These are phyloP conservation scores for Crepidotus variabilis DNA, from an alignment of 768 basidiomycete genomes.

Conservation along the genomic window DNA sequence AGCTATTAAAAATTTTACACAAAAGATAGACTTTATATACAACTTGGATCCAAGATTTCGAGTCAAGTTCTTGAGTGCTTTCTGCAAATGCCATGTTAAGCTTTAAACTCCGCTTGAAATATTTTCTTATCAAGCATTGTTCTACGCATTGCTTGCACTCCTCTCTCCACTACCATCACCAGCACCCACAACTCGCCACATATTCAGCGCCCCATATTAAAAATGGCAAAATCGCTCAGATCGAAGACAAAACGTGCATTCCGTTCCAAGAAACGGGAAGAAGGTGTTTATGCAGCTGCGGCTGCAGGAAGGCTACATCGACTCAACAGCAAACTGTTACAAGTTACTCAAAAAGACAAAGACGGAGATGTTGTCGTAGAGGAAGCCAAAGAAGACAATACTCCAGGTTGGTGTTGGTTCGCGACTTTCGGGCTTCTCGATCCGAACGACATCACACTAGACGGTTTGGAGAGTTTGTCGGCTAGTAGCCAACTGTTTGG, in stretches of 20 bases:
- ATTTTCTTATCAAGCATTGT: conserved; percentile 3
- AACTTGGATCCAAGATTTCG: neutral
- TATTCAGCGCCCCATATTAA: neutral
- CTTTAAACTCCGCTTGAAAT: conserved; percentile 12
- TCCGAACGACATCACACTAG: conserved; percentile 51
- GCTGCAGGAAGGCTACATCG: conserved; percentile 76
- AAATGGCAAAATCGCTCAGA: conserved; percentile 81
- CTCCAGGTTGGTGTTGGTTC: conserved; percentile 69
- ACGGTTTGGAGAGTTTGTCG: conserved; percentile 37
- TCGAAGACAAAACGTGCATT: conserved; percentile 79
- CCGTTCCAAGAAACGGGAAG: conserved; percentile 73
- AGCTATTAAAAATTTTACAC: neutral
- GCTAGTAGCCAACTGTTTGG: conserved; percentile 9
- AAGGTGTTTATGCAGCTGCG: conserved; percentile 70
- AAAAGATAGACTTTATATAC: neutral
- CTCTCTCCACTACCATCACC: conserved; percentile 9
- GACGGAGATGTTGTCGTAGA: conserved; percentile 29
- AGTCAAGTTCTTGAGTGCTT: neutral
- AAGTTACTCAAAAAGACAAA: conserved; percentile 38
- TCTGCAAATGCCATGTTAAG: conserved; percentile 11
- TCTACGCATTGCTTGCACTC: neutral
- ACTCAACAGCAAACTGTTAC: conserved; percentile 61
- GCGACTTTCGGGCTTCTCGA: conserved; percentile 55
- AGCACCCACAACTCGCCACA: neutral
- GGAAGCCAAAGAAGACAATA: conserved; percentile 33